These are phyloP conservation scores for Domatiomyces catenatus DNA, from an alignment of 2,329 filamentous ascomycete genomes.

Conservation along the genomic window DNA sequence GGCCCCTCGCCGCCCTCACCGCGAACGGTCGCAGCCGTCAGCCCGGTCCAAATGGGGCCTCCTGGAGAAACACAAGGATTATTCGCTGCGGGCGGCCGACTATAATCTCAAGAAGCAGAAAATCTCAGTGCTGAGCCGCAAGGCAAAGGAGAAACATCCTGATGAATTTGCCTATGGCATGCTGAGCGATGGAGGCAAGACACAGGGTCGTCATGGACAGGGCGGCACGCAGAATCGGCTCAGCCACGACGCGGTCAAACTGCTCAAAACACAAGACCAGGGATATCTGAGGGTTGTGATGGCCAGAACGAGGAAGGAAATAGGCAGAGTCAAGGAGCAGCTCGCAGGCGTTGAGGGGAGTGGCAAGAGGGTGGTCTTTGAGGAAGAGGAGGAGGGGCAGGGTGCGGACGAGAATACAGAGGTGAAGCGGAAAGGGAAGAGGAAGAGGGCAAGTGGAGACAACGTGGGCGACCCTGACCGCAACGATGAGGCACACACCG, in stretches of 20 bases:
- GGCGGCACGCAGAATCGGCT: conserved; percentile 36
- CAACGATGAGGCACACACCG: conserved; percentile 4
- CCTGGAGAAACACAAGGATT: conserved; percentile 88
- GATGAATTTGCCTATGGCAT: conserved; percentile 54
- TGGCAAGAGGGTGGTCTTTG: conserved; percentile 25
- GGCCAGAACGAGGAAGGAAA: conserved; percentile 37
- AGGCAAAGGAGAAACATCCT: conserved; percentile 45
- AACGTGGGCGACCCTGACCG: conserved; percentile 1
- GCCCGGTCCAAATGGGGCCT: conserved; percentile 77
- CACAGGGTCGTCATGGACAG: conserved; percentile 29
- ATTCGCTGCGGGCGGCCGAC: conserved; percentile 49
- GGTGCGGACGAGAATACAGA: conserved; percentile 11
- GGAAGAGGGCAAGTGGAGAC: conserved; percentile 15
- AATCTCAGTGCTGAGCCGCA: conserved; percentile 42
- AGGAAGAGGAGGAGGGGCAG: conserved; percentile 21
- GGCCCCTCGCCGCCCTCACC: conserved; percentile 68
- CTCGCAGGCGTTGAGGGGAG: conserved; percentile 14
- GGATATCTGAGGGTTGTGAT: conserved; percentile 46
- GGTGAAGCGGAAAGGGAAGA: conserved; percentile 14
- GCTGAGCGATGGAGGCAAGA: conserved; percentile 36
- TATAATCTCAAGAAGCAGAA: conserved; percentile 48
- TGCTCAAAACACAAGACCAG: conserved; percentile 51
- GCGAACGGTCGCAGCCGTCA: conserved; percentile 73
- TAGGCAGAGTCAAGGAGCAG: conserved; percentile 25
- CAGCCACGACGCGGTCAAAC: conserved; percentile 42